A percentile compares a stretch with the other conserved stretches of the same genome.
Evolutionary conservation across 1,284 basidiomycete species (phyloP).

Genomic region (Hemileia vastatrix): DNA sequence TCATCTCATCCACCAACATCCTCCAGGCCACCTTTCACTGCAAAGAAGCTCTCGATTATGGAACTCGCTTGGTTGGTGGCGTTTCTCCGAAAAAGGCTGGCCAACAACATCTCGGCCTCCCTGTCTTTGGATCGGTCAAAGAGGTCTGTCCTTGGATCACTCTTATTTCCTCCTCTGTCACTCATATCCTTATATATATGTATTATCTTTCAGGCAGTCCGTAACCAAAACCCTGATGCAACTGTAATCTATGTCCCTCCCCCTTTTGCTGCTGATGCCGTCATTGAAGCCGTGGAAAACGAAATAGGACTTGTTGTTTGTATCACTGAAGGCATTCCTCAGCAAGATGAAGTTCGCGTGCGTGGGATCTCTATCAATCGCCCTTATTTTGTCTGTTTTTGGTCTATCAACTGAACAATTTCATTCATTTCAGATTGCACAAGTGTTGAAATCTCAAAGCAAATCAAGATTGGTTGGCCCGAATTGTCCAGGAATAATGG

Average conservation of each 20-base stretch:
- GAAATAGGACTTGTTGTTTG: slow-evolving; percentile 94
- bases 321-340: slow-evolving; percentile 94
- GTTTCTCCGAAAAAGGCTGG: slow-evolving; percentile 97
- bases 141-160: slow-evolving; percentile 64
- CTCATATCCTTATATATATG: too few relatives aligned
- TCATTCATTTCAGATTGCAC: slow-evolving; percentile 60
- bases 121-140: slow-evolving; percentile 82
- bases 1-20: not conserved
- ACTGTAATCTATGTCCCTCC: slow-evolving; percentile 93
- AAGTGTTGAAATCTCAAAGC: slow-evolving; percentile 85
- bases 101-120: slow-evolving; percentile 84
- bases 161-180: too few relatives aligned
- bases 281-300: slow-evolving; percentile 93
- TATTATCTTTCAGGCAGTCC: slow-evolving; percentile 60
- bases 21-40: slow-evolving; percentile 93
- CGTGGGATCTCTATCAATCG: slow-evolving; percentile 28
- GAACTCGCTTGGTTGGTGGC: slow-evolving; percentile 94
- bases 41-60: slow-evolving; percentile 84
- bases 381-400: slow-evolving; percentile 14
- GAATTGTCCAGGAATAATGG: slow-evolving; percentile 98
- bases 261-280: slow-evolving; percentile 81
- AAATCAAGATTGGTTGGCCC: slow-evolving; percentile 90
- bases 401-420: not conserved
- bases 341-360: slow-evolving; percentile 84
- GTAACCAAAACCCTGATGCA: slow-evolving; percentile 73